Evolutionary conservation across 2,329 filamentous ascomycete genomes (phyloP).

Genomic region (Xylariaceae sp.): DNA sequence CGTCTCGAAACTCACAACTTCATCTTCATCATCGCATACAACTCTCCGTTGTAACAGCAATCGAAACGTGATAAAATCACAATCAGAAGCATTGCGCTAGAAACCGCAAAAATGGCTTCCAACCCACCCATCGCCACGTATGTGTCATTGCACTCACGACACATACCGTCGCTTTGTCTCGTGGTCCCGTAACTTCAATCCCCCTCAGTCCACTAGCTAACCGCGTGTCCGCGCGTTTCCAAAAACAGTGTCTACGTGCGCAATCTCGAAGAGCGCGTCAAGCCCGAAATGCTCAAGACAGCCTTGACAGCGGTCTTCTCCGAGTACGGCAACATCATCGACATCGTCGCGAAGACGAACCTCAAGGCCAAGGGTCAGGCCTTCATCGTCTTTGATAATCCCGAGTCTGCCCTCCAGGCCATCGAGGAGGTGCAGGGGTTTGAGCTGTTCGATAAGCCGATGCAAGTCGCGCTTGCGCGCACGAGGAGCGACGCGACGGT

Average conservation of each 20-base stretch:
- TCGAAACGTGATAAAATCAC: background rate
- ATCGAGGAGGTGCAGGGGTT: constrained; percentile 91
- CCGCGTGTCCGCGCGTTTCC: background rate
- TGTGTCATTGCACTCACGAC: constrained; percentile 69
- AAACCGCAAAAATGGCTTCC: constrained; percentile 31
- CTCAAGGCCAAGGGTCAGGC: constrained; percentile 91
- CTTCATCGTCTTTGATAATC: constrained; percentile 82
- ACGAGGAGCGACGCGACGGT: constrained; percentile 86
- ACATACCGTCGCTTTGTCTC: constrained; percentile 37
- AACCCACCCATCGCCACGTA: constrained; percentile 57
- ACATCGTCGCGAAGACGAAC: constrained; percentile 84
- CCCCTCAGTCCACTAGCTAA: constrained; percentile 10
- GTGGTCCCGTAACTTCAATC: background rate
- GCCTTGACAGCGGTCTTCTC: constrained; percentile 74
- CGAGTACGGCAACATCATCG: constrained; percentile 80
- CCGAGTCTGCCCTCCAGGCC: constrained; percentile 73
- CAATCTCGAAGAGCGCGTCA: constrained; percentile 90
- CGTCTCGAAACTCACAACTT: no score
- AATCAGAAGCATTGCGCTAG: background rate
- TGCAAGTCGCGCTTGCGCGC: constrained; percentile 76
- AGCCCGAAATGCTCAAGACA: constrained; percentile 68
- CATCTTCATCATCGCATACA: no score
- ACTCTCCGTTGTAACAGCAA: background rate
- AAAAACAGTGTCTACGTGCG: constrained; percentile 59
- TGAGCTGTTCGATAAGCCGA: constrained; percentile 85